phyloP scores from a whole-genome alignment of 2,329 filamentous ascomycete species.

The Fusarium torreyae region DNA sequence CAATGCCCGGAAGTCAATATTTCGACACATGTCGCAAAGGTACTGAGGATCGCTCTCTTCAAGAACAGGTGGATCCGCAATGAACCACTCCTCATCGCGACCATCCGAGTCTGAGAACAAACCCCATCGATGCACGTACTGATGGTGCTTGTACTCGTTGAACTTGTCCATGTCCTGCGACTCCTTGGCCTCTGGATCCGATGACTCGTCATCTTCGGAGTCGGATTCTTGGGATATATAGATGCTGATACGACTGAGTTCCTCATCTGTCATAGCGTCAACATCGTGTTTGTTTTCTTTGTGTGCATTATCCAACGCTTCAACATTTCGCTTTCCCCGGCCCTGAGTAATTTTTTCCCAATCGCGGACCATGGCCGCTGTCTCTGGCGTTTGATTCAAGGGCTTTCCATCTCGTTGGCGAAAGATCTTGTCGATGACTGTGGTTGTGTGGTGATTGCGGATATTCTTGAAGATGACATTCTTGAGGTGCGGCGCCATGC shows the following conservation, averaged over 20 bases:
- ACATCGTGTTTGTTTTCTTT: not conserved
- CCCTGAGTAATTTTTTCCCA: not conserved
- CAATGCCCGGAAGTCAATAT: slow-evolving; percentile 17
- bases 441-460: slow-evolving; percentile 11
- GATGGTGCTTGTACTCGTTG: slow-evolving; percentile 27
- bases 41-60: slow-evolving; percentile 3
- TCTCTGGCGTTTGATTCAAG: not conserved
- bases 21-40: slow-evolving; percentile 30
- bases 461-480: slow-evolving; percentile 12
- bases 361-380: slow-evolving; percentile 16
- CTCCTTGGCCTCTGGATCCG: not conserved
- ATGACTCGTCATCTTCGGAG: not conserved
- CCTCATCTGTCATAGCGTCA: slow-evolving; percentile 18
- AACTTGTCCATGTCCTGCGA: slow-evolving; percentile 9
- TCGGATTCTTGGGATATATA: not conserved
- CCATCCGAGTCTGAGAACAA: slow-evolving; percentile 20
- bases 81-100: slow-evolving; percentile 33
- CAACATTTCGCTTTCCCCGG: not conserved
- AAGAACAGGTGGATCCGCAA: not conserved
- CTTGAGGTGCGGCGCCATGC: slow-evolving; percentile 21
- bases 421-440: slow-evolving; percentile 4
- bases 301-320: not conserved
- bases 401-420: slow-evolving; percentile 2
- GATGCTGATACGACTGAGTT: slow-evolving; percentile 16
- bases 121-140: slow-evolving; percentile 20